Evolutionary conservation across 805 yeast species (phyloP).

Genomic region (Lipomyces sp.): DNA sequence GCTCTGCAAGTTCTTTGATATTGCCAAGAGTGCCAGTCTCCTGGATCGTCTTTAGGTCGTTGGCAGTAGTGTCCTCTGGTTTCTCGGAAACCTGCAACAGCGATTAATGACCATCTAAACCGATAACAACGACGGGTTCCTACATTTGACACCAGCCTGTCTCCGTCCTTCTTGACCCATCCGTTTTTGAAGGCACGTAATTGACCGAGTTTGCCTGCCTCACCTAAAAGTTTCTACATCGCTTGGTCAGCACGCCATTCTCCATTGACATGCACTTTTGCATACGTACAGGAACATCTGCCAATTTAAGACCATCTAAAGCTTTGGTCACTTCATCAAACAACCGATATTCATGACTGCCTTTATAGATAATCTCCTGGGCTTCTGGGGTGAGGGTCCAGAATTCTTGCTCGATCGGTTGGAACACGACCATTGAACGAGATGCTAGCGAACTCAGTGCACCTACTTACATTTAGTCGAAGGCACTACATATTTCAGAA

Average conservation of each 20-base stretch:
- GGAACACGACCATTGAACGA: constrained; percentile 75
- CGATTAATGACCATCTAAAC: not conserved
- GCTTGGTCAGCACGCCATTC: not conserved
- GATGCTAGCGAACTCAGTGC: constrained; percentile 86
- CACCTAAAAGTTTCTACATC: constrained; percentile 67
- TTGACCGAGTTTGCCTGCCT: constrained; percentile 89
- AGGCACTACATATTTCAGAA: not conserved
- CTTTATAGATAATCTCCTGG: constrained; percentile 71
- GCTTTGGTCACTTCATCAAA: constrained; percentile 72
- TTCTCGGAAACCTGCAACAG: constrained; percentile 43
- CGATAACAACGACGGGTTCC: not conserved
- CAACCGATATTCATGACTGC: constrained; percentile 89
- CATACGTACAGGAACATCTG: constrained; percentile 53
- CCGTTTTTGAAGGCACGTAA: constrained; percentile 97
- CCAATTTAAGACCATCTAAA: constrained; percentile 78
- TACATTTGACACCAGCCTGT: constrained; percentile 63
- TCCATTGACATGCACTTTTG: constrained; percentile 31
- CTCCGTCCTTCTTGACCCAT: constrained; percentile 91
- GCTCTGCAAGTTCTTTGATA: constrained; percentile 73
- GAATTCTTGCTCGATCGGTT: constrained; percentile 71
- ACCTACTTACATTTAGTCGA: constrained; percentile 46
- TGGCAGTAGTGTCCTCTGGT: constrained; percentile 71
- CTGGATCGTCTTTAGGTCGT: constrained; percentile 62
- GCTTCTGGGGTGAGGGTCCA: constrained; percentile 85
- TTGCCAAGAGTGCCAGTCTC: constrained; percentile 60